Conservation (phyloP, 2,329 filamentous ascomycete genomes). For the Colletotrichum acutatum region DNA sequence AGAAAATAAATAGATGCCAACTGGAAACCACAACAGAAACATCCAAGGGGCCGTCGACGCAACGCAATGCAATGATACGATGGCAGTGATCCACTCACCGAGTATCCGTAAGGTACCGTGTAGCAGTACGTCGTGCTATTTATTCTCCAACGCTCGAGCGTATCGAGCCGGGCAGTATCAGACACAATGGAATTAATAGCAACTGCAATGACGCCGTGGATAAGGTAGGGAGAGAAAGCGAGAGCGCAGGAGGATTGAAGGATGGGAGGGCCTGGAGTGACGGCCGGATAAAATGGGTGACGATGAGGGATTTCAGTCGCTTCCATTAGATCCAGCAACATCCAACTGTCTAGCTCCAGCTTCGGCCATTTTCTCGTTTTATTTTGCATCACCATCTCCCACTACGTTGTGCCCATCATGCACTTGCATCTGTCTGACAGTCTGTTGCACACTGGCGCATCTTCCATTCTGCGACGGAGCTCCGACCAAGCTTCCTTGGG, state of each 20-base stretch:
- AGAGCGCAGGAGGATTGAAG: not conserved
- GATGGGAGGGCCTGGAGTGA: not conserved
- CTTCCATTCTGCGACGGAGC: not conserved
- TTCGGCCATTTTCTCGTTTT: conserved; percentile 15
- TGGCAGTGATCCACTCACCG: conserved; percentile 7
- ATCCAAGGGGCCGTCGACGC: conserved; percentile 2
- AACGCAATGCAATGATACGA: not conserved
- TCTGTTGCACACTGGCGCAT: not conserved
- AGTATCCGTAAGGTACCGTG: not conserved
- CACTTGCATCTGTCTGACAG: not conserved
- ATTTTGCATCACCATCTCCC: conserved; percentile 9
- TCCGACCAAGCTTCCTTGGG: conserved; percentile 4
- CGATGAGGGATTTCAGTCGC: conserved; percentile 10
- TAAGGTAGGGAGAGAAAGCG: not conserved
- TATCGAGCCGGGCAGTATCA: not conserved
- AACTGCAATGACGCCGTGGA: not conserved
- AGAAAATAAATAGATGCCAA: conserved; percentile 1
- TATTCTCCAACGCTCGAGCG: conserved; percentile 6
- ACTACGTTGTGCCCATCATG: not conserved
- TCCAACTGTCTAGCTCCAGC: conserved; percentile 13
- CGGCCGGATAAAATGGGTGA: not conserved
- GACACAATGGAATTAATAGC: not conserved
- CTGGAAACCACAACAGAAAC: conserved; percentile 23
- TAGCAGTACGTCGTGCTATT: not conserved
- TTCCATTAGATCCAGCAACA: not conserved